Conservation (phyloP, 257 asterid genomes). For the Solanum clarkiae region DNA sequence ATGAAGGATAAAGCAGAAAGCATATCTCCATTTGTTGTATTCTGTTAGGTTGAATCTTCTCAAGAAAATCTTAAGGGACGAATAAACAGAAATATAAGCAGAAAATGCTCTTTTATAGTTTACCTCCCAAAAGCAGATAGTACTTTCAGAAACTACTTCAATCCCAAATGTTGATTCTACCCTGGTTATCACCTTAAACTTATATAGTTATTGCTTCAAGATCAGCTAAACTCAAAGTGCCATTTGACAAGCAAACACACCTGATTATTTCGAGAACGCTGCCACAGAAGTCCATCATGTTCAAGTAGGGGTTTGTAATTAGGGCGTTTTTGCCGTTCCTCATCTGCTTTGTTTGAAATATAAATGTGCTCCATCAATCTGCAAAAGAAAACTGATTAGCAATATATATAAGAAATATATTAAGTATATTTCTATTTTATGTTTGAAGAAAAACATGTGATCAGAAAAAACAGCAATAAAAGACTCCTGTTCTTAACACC, state of each 20-base stretch:
- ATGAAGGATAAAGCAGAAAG: neutral
- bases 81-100: neutral
- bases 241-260: conserved; percentile 17
- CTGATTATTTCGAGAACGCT: conserved; percentile 46
- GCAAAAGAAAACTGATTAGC: conserved; percentile 5
- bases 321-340: conserved; percentile 49
- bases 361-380: conserved; percentile 58
- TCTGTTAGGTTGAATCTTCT: neutral
- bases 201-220: neutral
- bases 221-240: neutral
- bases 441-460: neutral
- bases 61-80: neutral
- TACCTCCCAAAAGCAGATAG: neutral
- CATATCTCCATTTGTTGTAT: neutral
- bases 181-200: neutral
- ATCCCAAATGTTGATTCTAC: neutral
- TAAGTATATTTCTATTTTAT: neutral
- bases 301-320: conserved; percentile 68
- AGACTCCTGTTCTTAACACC: neutral
- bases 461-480: neutral
- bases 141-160: neutral
- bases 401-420: conserved; percentile 1
- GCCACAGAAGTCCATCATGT: conserved; percentile 68
- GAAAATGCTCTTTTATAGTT: neutral
- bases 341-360: conserved; percentile 52